These are phyloP conservation scores for Magnolia sinica DNA, from an alignment of 164 flowering plant genomes.

Conservation along the genomic window DNA sequence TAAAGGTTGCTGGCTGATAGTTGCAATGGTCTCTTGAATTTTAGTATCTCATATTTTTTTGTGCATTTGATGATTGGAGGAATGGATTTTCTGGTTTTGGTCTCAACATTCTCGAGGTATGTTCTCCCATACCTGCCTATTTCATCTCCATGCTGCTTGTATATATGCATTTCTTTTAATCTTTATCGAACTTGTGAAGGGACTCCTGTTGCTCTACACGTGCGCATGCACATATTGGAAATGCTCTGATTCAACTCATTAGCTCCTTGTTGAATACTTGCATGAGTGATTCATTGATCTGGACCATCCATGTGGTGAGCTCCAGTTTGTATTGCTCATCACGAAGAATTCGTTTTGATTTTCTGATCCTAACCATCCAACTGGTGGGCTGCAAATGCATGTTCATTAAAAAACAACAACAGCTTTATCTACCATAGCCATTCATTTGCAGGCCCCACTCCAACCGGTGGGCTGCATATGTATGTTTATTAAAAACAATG, in stretches of 20 bases:
- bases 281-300: background rate
- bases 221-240: background rate
- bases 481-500: too few relatives aligned
- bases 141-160: background rate
- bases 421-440: too few relatives aligned
- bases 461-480: too few relatives aligned
- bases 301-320: background rate
- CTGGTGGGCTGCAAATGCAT: too few relatives aligned
- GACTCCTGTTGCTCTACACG: too few relatives aligned
- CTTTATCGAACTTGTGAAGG: background rate
- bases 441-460: too few relatives aligned
- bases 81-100: background rate
- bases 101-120: slow-evolving; percentile 12
- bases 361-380: too few relatives aligned
- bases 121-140: background rate
- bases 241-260: background rate
- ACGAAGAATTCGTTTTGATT: background rate
- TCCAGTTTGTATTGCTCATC: background rate
- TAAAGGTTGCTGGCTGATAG: slow-evolving; percentile 78
- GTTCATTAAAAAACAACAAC: too few relatives aligned
- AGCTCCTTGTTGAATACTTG: background rate
- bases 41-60: slow-evolving; percentile 23
- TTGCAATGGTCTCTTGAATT: slow-evolving; percentile 17
- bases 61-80: slow-evolving; percentile 15
- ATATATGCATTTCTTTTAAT: background rate